Percentiles rank a stretch among this genome's conserved stretches.
Conservation (phyloP, 2,329 filamentous ascomycete species). For the Colletotrichum sp. region DNA sequence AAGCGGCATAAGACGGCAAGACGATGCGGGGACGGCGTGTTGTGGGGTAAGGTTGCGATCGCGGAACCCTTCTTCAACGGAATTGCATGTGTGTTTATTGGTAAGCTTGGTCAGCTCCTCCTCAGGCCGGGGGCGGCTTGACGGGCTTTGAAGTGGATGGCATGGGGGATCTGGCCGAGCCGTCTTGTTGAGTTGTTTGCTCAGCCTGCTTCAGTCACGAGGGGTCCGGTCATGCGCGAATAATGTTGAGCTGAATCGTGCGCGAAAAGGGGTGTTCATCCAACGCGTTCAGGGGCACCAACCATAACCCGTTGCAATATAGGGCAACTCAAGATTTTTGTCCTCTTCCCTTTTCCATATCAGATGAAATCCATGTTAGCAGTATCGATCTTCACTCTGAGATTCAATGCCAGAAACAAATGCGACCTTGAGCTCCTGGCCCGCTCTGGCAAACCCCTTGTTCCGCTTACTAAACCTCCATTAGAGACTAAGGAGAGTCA, state of each 20-base stretch:
- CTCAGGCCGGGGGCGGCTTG: background rate
- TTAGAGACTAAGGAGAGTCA: background rate
- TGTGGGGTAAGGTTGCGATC: background rate
- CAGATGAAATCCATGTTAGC: background rate
- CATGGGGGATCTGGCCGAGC: background rate
- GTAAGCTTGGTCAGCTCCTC: background rate
- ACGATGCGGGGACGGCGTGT: slow-evolving; percentile 4
- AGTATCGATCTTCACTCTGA: background rate
- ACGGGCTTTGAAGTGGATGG: background rate
- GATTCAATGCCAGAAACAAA: background rate
- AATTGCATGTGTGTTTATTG: background rate
- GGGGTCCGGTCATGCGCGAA: background rate
- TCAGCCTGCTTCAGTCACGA: background rate
- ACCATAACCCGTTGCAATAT: background rate
- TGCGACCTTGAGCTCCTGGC: background rate
- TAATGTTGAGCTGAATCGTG: background rate
- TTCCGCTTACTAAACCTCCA: background rate
- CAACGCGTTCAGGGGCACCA: background rate
- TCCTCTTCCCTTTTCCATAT: background rate
- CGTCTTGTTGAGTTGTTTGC: background rate
- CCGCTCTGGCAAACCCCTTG: background rate
- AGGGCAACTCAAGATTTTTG: background rate
- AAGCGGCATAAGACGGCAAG: background rate
- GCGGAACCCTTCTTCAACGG: background rate
- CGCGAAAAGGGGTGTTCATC: background rate